Evolutionary conservation across 495 filamentous ascomycete species (phyloP), one percentile per base, ranked within the genome.

Genomic region (Aspergillus haitiensis): DNA sequence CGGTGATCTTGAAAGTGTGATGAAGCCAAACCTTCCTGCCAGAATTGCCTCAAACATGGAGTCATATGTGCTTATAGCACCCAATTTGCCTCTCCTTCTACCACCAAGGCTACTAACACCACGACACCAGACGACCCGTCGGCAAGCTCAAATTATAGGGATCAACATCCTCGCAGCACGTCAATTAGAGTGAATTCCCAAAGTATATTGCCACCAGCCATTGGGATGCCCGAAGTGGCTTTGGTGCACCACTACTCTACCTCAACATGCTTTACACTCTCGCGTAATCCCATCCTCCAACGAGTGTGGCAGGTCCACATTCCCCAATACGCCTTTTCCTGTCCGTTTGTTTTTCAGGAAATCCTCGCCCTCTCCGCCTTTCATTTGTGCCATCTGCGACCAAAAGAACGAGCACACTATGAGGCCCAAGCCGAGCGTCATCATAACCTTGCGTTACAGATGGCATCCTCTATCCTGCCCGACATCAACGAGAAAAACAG

Each of bases 211-310:
- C 0, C 15, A 15, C 42, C n/a, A 46, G 10, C 21, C 44, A 3
- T 7, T n/a, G 16, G 6, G 32, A 36, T 61, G 3, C 11, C n/a
- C n/a, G 70, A 72, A 44, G 51, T 77, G 37, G 72, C 74, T 34
- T 49, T 77, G 7, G 47, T 77, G 21, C 72, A 77, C 49, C 67
- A 75, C 36, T 77, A 66, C 51, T 65, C 65, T 6, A 73, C 73
- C 0, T 70, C 65, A 47, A 75, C 74, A 2, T 68, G 63, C 52
- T 70, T 63, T 51, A 75, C 73, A 8, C 53, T 75, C n/a, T 74
- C 73, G 0, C 66, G 64, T n/a, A 51, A 59, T 11, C 60, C 65
- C 16, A 64, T 62, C 16, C 56, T 72, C 0, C 71, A 71, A 31
- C 37, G 63, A 2, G 48, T 79, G 21, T 77, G 75, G 71, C 63